These are phyloP conservation scores for Tuber indicum DNA, from an alignment of 495 filamentous ascomycete genomes.

Conservation along the genomic window DNA sequence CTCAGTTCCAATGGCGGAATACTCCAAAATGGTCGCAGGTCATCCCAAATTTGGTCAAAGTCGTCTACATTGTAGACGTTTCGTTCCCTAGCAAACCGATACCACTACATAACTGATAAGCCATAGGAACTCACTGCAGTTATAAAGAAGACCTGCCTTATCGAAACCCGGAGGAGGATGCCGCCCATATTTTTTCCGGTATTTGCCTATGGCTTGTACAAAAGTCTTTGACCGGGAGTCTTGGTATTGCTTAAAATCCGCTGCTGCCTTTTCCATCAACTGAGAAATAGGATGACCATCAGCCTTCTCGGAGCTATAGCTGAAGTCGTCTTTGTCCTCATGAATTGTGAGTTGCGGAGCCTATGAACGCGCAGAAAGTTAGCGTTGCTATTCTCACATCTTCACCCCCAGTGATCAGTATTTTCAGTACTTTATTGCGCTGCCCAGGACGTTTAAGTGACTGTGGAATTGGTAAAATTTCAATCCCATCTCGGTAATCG, in stretches of 20 bases:
- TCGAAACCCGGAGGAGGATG: slow-evolving; percentile 70
- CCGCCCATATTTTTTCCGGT: slow-evolving; percentile 57
- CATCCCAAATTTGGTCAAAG: slow-evolving; percentile 63
- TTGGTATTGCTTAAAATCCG: slow-evolving; percentile 19
- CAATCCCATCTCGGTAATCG: slow-evolving; percentile 17
- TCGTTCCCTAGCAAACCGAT: slow-evolving; percentile 55
- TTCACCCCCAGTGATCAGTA: not conserved
- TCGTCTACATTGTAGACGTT: slow-evolving; percentile 62
- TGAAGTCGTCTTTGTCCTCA: slow-evolving; percentile 16
- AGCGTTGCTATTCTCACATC: not conserved
- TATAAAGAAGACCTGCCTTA: slow-evolving; percentile 17
- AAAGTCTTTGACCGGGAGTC: slow-evolving; percentile 46
- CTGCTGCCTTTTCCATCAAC: slow-evolving; percentile 26
- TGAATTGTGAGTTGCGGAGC: not conserved
- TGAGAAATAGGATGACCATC: slow-evolving; percentile 23
- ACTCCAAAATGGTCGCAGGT: slow-evolving; percentile 66
- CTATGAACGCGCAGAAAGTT: slow-evolving; percentile 1
- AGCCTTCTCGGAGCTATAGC: not conserved
- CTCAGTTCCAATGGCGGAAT: slow-evolving; percentile 54
- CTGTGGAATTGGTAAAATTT: slow-evolving; percentile 13
- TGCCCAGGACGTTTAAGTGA: slow-evolving; percentile 13
- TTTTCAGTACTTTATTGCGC: not conserved
- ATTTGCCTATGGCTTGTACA: slow-evolving; percentile 54
- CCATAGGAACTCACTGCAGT: not conserved
- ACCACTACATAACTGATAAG: slow-evolving; percentile 50